phyloP scores from a whole-genome alignment of 2,329 filamentous ascomycete genomes.

The Venturiaceae sp. region DNA sequence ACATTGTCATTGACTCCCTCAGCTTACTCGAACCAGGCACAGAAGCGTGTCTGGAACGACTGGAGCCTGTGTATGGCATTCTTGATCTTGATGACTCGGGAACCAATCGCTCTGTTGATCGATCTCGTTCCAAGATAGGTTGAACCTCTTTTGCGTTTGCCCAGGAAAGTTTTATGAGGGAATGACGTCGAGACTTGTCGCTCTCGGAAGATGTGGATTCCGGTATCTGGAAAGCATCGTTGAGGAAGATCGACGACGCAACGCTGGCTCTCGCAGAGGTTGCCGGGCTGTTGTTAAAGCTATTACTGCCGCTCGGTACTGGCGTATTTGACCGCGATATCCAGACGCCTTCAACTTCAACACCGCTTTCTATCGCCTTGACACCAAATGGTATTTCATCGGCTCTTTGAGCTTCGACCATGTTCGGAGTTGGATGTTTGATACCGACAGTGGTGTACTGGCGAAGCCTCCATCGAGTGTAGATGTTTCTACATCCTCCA shows the following conservation, averaged over 20 bases:
- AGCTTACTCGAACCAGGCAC: neutral
- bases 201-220: neutral
- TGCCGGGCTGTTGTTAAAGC: conserved; percentile 16
- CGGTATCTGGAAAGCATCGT: neutral
- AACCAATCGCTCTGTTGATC: neutral
- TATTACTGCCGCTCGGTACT: conserved; percentile 19
- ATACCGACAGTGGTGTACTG: conserved; percentile 31
- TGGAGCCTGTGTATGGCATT: neutral
- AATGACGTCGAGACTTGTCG: neutral
- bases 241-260: neutral
- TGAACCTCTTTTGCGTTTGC: neutral
- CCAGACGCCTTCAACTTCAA: conserved; percentile 74
- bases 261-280: neutral
- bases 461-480: conserved; percentile 29
- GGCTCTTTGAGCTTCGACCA: conserved; percentile 59
- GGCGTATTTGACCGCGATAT: conserved; percentile 36
- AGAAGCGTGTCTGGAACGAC: neutral
- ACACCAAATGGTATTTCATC: conserved; percentile 76
- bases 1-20: neutral
- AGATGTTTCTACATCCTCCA: conserved; percentile 55
- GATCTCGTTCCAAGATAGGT: neutral
- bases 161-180: neutral
- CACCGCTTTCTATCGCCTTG: conserved; percentile 71
- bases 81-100: neutral
- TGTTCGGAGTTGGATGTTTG: conserved; percentile 39